Evolutionary conservation across 768 basidiomycete species (phyloP).

Genomic region (Russula earlei): DNA sequence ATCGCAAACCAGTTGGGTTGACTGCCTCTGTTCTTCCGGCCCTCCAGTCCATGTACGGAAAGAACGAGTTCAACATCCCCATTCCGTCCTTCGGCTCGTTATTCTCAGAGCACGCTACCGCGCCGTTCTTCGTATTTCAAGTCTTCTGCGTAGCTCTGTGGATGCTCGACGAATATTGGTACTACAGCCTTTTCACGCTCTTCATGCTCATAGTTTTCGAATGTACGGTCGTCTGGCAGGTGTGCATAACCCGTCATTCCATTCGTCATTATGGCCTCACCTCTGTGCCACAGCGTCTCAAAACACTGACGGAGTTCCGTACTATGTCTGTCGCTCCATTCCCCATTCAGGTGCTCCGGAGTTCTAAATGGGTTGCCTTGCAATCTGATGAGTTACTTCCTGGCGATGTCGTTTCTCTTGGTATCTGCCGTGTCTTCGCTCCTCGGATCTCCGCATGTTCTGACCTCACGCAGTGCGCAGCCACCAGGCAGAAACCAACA

Average conservation of each 20-base stretch:
- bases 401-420: constrained; percentile 78
- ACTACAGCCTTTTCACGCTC: constrained; percentile 92
- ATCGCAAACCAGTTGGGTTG: constrained; percentile 52
- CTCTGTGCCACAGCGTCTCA: constrained; percentile 57
- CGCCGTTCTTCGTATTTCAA: constrained; percentile 99
- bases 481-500: constrained; percentile 68
- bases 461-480: constrained; percentile 37
- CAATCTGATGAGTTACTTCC: constrained; percentile 85
- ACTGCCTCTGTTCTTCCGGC: constrained; percentile 36
- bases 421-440: constrained; percentile 35
- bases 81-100: constrained; percentile 90
- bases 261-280: background rate
- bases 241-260: constrained; percentile 28
- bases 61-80: constrained; percentile 95
- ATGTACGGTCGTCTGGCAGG: constrained; percentile 98
- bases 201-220: constrained; percentile 99
- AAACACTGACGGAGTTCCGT: constrained; percentile 89
- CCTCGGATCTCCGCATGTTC: background rate
- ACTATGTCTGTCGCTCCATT: constrained; percentile 95
- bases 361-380: constrained; percentile 68
- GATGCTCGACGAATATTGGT: constrained; percentile 99
- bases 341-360: constrained; percentile 72
- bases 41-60: constrained; percentile 65
- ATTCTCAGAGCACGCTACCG: constrained; percentile 92
- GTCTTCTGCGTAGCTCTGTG: constrained; percentile 95